phyloP scores from a whole-genome alignment of 495 filamentous ascomycete genomes.

The Aspergillus baeticus region DNA sequence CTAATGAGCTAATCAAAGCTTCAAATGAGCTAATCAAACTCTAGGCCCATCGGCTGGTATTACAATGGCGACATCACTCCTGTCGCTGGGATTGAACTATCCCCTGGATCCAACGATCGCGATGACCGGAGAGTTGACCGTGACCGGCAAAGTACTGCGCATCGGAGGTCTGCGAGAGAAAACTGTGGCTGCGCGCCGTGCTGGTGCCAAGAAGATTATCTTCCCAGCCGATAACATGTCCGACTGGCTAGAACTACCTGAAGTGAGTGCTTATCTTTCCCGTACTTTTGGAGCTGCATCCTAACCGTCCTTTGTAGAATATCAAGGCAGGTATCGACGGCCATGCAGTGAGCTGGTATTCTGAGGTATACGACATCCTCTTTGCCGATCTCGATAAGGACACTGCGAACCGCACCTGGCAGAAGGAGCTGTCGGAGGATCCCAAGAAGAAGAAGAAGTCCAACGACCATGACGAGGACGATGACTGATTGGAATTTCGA shows the following conservation, averaged over 20 bases:
- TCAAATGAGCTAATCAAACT: constrained; percentile 9
- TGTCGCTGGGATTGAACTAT: constrained; percentile 78
- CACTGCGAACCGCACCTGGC: constrained; percentile 70
- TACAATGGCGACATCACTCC: constrained; percentile 91
- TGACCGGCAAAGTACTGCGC: constrained; percentile 94
- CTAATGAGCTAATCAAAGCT: background rate
- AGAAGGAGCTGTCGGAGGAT: constrained; percentile 63
- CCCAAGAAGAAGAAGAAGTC: constrained; percentile 49
- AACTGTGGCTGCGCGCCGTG: constrained; percentile 93
- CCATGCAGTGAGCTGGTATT: constrained; percentile 87
- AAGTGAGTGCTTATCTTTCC: constrained; percentile 55
- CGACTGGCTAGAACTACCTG: constrained; percentile 97
- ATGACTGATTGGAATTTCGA: constrained; percentile 26
- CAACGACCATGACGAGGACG: constrained; percentile 38
- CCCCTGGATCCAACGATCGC: constrained; percentile 83
- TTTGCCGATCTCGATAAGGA: constrained; percentile 79
- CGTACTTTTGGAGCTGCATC: background rate
- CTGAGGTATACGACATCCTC: constrained; percentile 86
- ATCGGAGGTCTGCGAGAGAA: constrained; percentile 98
- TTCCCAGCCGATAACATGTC: constrained; percentile 93
- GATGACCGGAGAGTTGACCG: constrained; percentile 98
- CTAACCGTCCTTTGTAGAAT: constrained; percentile 59
- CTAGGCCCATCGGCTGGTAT: constrained; percentile 84
- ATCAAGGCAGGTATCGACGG: constrained; percentile 96
- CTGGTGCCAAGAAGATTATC: constrained; percentile 91